These are phyloP conservation scores for Tephrocybe rancida DNA, from an alignment of 768 basidiomycete species.

Conservation along the genomic window DNA sequence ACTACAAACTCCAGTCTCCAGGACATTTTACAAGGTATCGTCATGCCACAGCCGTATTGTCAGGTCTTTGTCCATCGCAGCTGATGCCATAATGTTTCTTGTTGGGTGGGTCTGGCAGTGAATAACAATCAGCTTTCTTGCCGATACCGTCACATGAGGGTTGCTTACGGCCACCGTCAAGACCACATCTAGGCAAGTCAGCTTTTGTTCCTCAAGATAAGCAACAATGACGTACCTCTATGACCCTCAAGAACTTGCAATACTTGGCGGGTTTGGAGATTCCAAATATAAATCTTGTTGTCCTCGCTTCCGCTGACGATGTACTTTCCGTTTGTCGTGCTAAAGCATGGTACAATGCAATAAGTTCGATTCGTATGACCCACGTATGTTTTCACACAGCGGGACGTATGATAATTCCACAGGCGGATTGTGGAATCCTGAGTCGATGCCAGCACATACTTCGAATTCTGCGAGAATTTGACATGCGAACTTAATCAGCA, in stretches of 20 bases:
- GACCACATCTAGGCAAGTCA: slow-evolving; percentile 52
- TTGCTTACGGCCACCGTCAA: slow-evolving; percentile 72
- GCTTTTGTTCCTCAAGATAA: not conserved
- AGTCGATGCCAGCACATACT: slow-evolving; percentile 86
- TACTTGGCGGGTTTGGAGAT: slow-evolving; percentile 79
- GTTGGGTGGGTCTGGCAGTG: slow-evolving; percentile 86
- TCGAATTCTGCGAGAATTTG: slow-evolving; percentile 90
- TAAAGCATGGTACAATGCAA: slow-evolving; percentile 73
- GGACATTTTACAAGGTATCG: slow-evolving; percentile 23
- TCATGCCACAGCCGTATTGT: slow-evolving; percentile 84
- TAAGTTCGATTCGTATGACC: slow-evolving; percentile 89
- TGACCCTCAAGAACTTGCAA: slow-evolving; percentile 80
- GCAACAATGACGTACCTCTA: slow-evolving; percentile 51
- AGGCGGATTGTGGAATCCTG: slow-evolving; percentile 94
- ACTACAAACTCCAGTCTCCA: too few relatives aligned
- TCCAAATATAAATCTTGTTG: slow-evolving; percentile 86
- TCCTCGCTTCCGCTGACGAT: slow-evolving; percentile 93
- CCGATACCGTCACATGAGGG: slow-evolving; percentile 20
- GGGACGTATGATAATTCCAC: slow-evolving; percentile 92
- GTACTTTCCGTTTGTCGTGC: slow-evolving; percentile 60
- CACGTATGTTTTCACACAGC: slow-evolving; percentile 90
- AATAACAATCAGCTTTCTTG: slow-evolving; percentile 13
- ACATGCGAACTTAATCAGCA: slow-evolving; percentile 70
- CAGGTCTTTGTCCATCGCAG: slow-evolving; percentile 88
- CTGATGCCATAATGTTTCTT: slow-evolving; percentile 77